Percentiles rank a stretch among this genome's conserved stretches.
These are phyloP conservation scores for Rhizophlyctis rosea DNA, from an alignment of 192 early-diverging fungal species.

Conservation along the genomic window DNA sequence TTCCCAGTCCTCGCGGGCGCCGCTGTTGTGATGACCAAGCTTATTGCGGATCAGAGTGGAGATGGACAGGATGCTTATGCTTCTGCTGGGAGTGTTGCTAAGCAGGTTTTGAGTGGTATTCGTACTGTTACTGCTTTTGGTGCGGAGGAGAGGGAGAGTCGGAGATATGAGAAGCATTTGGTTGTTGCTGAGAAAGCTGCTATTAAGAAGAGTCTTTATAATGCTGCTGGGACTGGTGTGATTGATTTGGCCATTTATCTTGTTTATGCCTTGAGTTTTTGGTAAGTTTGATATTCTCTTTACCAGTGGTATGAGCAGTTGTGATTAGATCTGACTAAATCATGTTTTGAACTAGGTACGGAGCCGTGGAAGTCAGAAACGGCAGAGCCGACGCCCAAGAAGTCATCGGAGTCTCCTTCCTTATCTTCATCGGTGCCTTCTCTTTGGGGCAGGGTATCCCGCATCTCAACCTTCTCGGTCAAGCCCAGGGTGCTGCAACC, in stretches of 20 bases:
- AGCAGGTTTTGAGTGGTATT: constrained; percentile 78
- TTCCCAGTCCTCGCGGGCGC: constrained; percentile 64
- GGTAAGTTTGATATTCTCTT: constrained; percentile 49
- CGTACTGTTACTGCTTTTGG: constrained; percentile 88
- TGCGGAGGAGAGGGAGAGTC: constrained; percentile 66
- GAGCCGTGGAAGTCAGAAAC: constrained; percentile 54
- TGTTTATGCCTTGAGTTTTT: constrained; percentile 77
- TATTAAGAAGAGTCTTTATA: constrained; percentile 53
- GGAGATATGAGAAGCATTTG: constrained; percentile 61
- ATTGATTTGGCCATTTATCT: constrained; percentile 75
- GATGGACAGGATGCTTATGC: constrained; percentile 11
- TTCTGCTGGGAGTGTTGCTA: constrained; percentile 66
- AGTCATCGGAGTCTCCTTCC: constrained; percentile 44
- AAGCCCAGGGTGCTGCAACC: constrained; percentile 38
- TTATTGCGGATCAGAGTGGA: constrained; percentile 30
- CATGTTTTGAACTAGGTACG: constrained; percentile 72
- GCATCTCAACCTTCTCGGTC: constrained; percentile 25
- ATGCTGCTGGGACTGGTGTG: constrained; percentile 66
- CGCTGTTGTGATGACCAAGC: constrained; percentile 51
- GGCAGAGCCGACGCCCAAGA: constrained; percentile 42
- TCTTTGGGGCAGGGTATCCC: constrained; percentile 39
- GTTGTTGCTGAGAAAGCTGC: constrained; percentile 60
- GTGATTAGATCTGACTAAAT: too few species aligned
- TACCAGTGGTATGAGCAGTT: too few species aligned
- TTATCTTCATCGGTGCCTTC: constrained; percentile 45